phyloP scores from a whole-genome alignment of 331 rosid genomes.

The Stylosanthes scabra region DNA sequence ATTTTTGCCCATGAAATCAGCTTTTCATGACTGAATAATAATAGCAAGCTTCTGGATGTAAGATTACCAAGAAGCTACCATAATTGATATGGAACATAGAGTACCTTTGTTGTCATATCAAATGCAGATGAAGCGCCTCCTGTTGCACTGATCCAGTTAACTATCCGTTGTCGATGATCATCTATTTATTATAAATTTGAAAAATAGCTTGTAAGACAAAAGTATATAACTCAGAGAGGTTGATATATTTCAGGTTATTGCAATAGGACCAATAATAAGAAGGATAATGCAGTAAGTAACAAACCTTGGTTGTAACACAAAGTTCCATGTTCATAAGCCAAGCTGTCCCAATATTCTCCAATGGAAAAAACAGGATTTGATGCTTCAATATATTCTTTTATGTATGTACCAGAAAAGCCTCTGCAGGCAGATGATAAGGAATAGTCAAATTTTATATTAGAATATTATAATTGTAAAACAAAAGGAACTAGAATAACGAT shows the following conservation, averaged over 20 bases:
- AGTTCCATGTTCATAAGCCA: constrained; percentile 69
- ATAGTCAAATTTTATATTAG: constrained; percentile 23
- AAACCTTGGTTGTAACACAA: constrained; percentile 83
- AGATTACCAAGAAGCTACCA: constrained; percentile 28
- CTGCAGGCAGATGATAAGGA: constrained; percentile 47
- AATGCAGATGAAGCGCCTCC: constrained; percentile 82
- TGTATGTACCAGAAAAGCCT: constrained; percentile 74
- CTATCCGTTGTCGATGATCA: constrained; percentile 80
- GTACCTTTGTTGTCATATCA: constrained; percentile 87
- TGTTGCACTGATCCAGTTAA: constrained; percentile 84
- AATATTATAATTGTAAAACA: constrained; percentile 21
- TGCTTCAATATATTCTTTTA: constrained; percentile 80
- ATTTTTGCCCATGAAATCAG: too few relatives aligned
- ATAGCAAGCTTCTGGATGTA: constrained; percentile 16
- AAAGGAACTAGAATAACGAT: constrained; percentile 23
- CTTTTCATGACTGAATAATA: too few relatives aligned
- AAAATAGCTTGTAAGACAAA: constrained; percentile 19
- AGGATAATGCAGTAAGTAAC: constrained; percentile 24
- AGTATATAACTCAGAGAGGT: neutral
- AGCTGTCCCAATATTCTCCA: constrained; percentile 91
- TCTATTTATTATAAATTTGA: constrained; percentile 51
- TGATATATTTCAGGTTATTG: constrained; percentile 22
- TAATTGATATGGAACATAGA: constrained; percentile 15
- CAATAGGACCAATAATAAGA: constrained; percentile 26
- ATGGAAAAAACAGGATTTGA: constrained; percentile 71